A percentile compares a stretch with the other conserved stretches of the same genome.
Conservation (phyloP, 768 basidiomycete species). For the Termitomyces sp. region DNA sequence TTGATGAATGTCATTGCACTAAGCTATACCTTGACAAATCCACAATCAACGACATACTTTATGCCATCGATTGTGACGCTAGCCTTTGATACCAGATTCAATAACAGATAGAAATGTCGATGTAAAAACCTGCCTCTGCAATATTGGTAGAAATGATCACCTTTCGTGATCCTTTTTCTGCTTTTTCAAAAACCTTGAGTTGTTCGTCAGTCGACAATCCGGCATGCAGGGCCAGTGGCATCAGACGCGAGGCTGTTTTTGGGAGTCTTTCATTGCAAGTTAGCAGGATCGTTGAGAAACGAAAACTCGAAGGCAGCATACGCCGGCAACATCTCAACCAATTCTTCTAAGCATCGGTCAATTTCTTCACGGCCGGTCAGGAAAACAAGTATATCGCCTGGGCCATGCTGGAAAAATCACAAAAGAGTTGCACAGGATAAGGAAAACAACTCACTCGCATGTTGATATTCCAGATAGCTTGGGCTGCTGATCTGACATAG, state of each 20-base stretch:
- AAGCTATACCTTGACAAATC: slow-evolving; percentile 80
- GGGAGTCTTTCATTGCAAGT: slow-evolving; percentile 34
- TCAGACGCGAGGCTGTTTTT: slow-evolving; percentile 47
- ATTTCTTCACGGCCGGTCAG: slow-evolving; percentile 96
- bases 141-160: slow-evolving; percentile 94
- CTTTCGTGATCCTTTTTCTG: slow-evolving; percentile 76
- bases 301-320: slow-evolving; percentile 19
- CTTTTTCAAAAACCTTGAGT: slow-evolving; percentile 72
- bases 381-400: slow-evolving; percentile 91
- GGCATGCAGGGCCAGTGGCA: slow-evolving; percentile 79
- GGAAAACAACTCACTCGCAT: slow-evolving; percentile 48
- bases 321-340: slow-evolving; percentile 77
- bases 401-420: slow-evolving; percentile 48
- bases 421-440: background rate
- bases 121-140: slow-evolving; percentile 59
- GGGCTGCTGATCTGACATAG: slow-evolving; percentile 77
- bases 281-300: background rate
- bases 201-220: slow-evolving; percentile 89
- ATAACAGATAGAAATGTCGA: background rate
- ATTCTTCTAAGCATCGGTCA: slow-evolving; percentile 75
- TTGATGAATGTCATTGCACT: background rate
- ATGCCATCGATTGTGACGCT: slow-evolving; percentile 97
- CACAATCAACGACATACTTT: slow-evolving; percentile 89
- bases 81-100: slow-evolving; percentile 42
- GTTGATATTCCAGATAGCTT: slow-evolving; percentile 80